A percentile compares a stretch with the other conserved stretches of the same genome.
phyloP scores from a whole-genome alignment of 371 early-diverging fungal species.

The Mucor mucedo region DNA sequence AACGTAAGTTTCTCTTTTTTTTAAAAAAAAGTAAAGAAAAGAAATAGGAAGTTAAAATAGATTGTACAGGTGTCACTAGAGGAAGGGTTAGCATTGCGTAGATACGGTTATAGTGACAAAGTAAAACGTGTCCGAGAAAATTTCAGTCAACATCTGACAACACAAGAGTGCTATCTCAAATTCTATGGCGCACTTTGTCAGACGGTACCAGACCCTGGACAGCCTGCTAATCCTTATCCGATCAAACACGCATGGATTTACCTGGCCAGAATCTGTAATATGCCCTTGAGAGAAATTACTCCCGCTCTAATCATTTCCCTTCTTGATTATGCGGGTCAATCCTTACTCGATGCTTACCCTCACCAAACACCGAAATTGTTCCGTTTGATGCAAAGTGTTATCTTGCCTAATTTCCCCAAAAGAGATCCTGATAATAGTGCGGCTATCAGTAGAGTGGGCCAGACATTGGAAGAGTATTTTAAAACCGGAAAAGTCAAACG shows the following conservation, averaged over 20 bases:
- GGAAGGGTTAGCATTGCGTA: constrained; percentile 40
- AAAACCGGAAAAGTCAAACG: too few species aligned
- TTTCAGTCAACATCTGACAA: constrained; percentile 64
- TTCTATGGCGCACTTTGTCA: constrained; percentile 82
- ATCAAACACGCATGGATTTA: constrained; percentile 79
- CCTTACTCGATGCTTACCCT: constrained; percentile 39
- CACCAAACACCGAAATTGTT: constrained; percentile 43
- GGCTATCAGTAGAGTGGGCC: background rate
- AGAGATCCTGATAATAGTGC: background rate
- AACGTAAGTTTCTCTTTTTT: constrained; percentile 45
- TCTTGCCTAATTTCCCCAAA: background rate
- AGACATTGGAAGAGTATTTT: too few species aligned
- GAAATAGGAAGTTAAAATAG: too few species aligned
- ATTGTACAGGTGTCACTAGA: too few species aligned
- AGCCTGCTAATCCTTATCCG: constrained; percentile 59
- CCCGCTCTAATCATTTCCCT: constrained; percentile 64
- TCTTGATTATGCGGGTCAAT: constrained; percentile 59
- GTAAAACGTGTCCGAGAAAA: constrained; percentile 41
- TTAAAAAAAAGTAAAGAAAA: too few species aligned
- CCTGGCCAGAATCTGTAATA: constrained; percentile 79
- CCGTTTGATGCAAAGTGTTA: constrained; percentile 27
- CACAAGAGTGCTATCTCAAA: constrained; percentile 76
- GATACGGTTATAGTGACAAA: constrained; percentile 60
- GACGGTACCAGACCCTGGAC: constrained; percentile 51
- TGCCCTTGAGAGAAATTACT: constrained; percentile 76